A percentile compares a stretch with the other conserved stretches of the same genome.
phyloP scores from a whole-genome alignment of 139 green algal genomes.

The Yamagishiella unicocca region DNA sequence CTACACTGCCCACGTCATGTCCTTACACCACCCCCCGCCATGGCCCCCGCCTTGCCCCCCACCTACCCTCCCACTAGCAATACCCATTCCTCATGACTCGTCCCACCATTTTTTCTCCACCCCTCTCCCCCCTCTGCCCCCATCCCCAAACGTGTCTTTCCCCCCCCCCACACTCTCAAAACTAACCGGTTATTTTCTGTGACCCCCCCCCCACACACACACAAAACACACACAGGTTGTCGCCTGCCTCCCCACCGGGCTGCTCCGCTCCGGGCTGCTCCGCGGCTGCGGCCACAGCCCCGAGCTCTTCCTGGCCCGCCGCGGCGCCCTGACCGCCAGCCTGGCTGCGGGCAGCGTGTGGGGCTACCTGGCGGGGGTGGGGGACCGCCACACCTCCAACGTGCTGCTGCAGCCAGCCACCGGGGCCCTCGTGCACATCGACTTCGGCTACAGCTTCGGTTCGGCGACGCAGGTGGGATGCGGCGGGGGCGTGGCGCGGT shows the following conservation, averaged over 20 bases:
- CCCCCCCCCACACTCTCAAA: too few relatives aligned
- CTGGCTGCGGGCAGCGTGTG: constrained; percentile 63
- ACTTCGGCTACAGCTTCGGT: constrained; percentile 89
- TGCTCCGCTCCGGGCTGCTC: constrained; percentile 66
- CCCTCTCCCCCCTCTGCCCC: background rate
- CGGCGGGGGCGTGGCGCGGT: background rate
- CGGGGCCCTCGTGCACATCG: constrained; percentile 74
- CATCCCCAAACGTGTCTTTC: too few relatives aligned
- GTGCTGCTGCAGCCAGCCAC: constrained; percentile 72
- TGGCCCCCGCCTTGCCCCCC: background rate
- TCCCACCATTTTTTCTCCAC: background rate
- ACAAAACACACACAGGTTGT: background rate
- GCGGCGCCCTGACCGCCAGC: constrained; percentile 54
- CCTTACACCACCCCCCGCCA: too few relatives aligned
- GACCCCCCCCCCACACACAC: too few relatives aligned
- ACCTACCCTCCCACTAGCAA: background rate
- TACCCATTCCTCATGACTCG: background rate
- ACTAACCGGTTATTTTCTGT: too few relatives aligned
- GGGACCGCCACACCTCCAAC: constrained; percentile 83
- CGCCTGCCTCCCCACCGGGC: constrained; percentile 54
- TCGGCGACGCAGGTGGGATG: constrained; percentile 65
- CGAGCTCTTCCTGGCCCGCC: constrained; percentile 67
- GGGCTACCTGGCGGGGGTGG: constrained; percentile 75
- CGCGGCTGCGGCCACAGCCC: constrained; percentile 42
- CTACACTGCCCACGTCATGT: too few relatives aligned